Evolutionary conservation across 2,329 filamentous ascomycete species (phyloP).

Genomic region (Dissoconium aciculare): DNA sequence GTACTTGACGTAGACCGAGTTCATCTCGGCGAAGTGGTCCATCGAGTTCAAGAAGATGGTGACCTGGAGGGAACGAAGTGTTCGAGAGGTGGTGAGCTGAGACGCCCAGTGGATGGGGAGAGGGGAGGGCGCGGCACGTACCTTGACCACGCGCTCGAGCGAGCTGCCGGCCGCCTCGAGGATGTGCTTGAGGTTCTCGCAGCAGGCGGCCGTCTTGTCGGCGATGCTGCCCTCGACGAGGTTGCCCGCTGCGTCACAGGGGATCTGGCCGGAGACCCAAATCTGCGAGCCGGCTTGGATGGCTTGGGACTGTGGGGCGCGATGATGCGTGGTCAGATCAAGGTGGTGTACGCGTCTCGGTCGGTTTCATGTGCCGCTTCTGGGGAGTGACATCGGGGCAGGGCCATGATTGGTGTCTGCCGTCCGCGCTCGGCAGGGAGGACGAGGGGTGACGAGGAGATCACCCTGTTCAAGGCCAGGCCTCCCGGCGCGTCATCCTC

Average conservation of each 20-base stretch:
- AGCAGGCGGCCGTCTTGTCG: constrained; percentile 55
- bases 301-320: constrained; percentile 35
- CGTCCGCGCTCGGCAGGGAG: too few relatives aligned
- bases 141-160: constrained; percentile 73
- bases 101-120: too few relatives aligned
- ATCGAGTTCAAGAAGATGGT: constrained; percentile 81
- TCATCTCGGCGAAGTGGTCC: constrained; percentile 73
- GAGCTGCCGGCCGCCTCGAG: constrained; percentile 66
- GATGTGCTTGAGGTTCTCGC: constrained; percentile 70
- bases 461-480: too few relatives aligned
- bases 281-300: constrained; percentile 54
- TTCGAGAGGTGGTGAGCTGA: too few relatives aligned
- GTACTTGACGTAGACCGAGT: constrained; percentile 70
- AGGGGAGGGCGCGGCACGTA: constrained; percentile 25
- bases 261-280: constrained; percentile 63
- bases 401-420: background rate
- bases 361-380: constrained; percentile 1
- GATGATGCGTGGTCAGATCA: constrained; percentile 2
- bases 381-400: constrained; percentile 1
- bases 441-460: too few relatives aligned
- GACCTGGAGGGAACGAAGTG: constrained; percentile 21
- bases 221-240: constrained; percentile 49
- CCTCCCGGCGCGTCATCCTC: too few relatives aligned
- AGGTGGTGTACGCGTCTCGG: constrained; percentile 1
- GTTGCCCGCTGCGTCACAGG: constrained; percentile 46